Conservation (phyloP, 306 rosid species). For the Cucurbita moschata region DNA sequence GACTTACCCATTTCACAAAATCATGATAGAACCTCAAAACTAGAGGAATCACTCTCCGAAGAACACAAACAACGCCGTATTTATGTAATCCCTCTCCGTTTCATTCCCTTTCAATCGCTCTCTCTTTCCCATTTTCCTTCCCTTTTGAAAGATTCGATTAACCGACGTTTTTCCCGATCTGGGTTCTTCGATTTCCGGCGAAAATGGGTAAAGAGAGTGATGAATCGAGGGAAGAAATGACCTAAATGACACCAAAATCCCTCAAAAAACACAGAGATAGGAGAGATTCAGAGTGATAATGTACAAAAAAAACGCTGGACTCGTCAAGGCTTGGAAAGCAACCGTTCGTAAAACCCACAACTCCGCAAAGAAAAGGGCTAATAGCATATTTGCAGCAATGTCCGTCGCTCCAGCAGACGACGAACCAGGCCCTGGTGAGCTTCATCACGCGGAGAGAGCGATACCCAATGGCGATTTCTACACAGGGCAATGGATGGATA, state of each 20-base stretch:
- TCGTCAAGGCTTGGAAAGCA: slow-evolving; percentile 50
- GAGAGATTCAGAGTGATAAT: slow-evolving; percentile 15
- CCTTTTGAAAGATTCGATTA: slow-evolving; percentile 3
- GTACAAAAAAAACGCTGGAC: slow-evolving; percentile 55
- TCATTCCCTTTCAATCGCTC: slow-evolving; percentile 16
- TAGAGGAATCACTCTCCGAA: background rate
- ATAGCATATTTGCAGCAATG: slow-evolving; percentile 51
- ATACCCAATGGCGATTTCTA: slow-evolving; percentile 65
- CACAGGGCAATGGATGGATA: slow-evolving; percentile 54
- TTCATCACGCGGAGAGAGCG: slow-evolving; percentile 33
- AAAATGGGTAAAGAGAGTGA: slow-evolving; percentile 12
- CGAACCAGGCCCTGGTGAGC: slow-evolving; percentile 31
- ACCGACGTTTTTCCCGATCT: background rate
- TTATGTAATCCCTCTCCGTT: slow-evolving; percentile 10
- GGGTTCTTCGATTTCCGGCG: slow-evolving; percentile 19
- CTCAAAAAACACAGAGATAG: slow-evolving; percentile 5
- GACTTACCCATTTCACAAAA: slow-evolving; percentile 14
- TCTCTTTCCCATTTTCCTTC: slow-evolving; percentile 9
- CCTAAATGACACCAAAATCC: background rate
- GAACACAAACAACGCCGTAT: background rate
- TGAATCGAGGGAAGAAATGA: slow-evolving; percentile 1
- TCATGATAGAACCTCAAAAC: slow-evolving; percentile 10
- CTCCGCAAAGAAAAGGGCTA: slow-evolving; percentile 45
- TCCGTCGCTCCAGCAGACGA: slow-evolving; percentile 79
- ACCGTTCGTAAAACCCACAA: slow-evolving; percentile 48